A percentile compares a stretch with the other conserved stretches of the same genome.
Evolutionary conservation across 768 basidiomycete genomes (phyloP).

Genomic region (Dentipellis sp.): DNA sequence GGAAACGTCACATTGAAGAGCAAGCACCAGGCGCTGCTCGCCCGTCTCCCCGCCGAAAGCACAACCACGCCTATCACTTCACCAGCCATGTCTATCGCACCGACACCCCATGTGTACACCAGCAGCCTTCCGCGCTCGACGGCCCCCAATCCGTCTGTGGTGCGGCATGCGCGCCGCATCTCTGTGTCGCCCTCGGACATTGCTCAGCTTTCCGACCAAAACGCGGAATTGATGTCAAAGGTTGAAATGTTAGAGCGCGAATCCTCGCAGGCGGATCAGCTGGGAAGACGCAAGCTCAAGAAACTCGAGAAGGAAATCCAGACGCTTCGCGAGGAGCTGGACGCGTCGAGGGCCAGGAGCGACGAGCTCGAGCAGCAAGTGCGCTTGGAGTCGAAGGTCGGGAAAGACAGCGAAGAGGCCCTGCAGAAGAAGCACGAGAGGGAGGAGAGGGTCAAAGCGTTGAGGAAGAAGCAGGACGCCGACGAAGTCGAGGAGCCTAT

Average conservation of each 20-base stretch:
- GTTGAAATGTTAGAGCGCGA: constrained; percentile 71
- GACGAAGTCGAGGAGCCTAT: constrained; percentile 23
- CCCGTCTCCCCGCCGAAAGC: constrained; percentile 38
- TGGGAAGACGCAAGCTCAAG: constrained; percentile 60
- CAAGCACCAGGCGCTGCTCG: constrained; percentile 63
- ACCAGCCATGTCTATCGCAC: constrained; percentile 17
- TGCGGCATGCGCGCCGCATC: constrained; percentile 35
- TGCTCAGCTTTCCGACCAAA: constrained; percentile 69
- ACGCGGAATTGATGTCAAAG: constrained; percentile 68
- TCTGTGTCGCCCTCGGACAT: constrained; percentile 65
- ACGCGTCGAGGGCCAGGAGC: constrained; percentile 61
- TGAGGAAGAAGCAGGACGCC: constrained; percentile 30
- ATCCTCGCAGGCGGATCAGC: constrained; percentile 52
- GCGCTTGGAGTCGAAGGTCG: constrained; percentile 24
- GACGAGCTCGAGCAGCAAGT: constrained; percentile 65
- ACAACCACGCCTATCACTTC: constrained; percentile 14
- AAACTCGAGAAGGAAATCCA: constrained; percentile 77
- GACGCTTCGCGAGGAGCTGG: constrained; percentile 63
- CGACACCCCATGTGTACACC: constrained; percentile 8
- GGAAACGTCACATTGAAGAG: constrained; percentile 59
- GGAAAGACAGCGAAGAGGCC: constrained; percentile 22
- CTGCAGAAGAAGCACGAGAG: constrained; percentile 34
- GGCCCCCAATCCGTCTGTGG: constrained; percentile 8
- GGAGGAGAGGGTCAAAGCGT: constrained; percentile 38
- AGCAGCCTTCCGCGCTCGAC: constrained; percentile 6